These are phyloP conservation scores for Ustilago loliicola DNA, from an alignment of 1,284 basidiomycete species.

Conservation along the genomic window DNA sequence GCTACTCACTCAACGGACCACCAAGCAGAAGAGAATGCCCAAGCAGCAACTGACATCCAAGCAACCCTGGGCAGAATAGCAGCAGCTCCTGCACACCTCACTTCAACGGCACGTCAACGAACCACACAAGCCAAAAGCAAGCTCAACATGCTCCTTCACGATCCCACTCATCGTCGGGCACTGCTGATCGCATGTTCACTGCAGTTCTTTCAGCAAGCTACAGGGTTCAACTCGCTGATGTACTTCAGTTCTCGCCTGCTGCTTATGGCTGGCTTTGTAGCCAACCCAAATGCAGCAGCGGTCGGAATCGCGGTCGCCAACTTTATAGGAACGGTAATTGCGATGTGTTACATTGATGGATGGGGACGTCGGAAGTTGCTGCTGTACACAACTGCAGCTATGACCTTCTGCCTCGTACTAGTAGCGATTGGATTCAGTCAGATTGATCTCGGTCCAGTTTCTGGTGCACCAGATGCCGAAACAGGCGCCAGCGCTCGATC, in stretches of 20 bases:
- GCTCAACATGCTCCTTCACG: slow-evolving; percentile 38
- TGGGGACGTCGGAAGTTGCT: slow-evolving; percentile 59
- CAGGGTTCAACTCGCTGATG: slow-evolving; percentile 47
- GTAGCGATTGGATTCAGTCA: slow-evolving; percentile 50
- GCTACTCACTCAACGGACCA: neutral
- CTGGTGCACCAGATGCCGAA: slow-evolving; percentile 12
- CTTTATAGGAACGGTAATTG: slow-evolving; percentile 55
- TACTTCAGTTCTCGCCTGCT: slow-evolving; percentile 57
- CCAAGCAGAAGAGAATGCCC: slow-evolving; percentile 10
- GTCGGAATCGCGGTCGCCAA: slow-evolving; percentile 61
- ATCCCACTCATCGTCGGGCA: slow-evolving; percentile 42
- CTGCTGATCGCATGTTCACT: slow-evolving; percentile 57
- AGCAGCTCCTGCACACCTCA: slow-evolving; percentile 24
- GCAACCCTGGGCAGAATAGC: slow-evolving; percentile 17
- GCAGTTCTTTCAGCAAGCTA: slow-evolving; percentile 54
- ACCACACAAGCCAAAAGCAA: slow-evolving; percentile 39
- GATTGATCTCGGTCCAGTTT: slow-evolving; percentile 38
- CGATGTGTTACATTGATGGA: slow-evolving; percentile 56
- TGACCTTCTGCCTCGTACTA: slow-evolving; percentile 39
- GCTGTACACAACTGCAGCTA: slow-evolving; percentile 55
- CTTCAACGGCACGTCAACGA: slow-evolving; percentile 15
- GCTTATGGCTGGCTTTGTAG: slow-evolving; percentile 58
- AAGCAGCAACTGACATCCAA: slow-evolving; percentile 1
- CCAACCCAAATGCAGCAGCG: slow-evolving; percentile 61
- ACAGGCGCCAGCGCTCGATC: slow-evolving; percentile 1